phyloP scores from a whole-genome alignment of 805 yeast species.

The Limtongia smithiae region DNA sequence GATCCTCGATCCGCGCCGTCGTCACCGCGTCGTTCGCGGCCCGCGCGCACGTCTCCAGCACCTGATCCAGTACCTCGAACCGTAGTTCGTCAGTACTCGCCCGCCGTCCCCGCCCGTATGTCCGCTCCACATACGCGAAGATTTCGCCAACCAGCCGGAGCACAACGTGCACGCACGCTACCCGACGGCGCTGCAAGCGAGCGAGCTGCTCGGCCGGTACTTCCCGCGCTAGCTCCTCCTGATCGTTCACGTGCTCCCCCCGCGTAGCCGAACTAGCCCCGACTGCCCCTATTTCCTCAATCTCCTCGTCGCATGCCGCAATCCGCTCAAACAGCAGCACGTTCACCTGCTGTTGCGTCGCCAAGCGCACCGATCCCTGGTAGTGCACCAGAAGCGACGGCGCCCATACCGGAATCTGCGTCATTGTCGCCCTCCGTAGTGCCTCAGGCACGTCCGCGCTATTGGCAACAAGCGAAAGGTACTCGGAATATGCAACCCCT shows the following conservation, averaged over 20 bases:
- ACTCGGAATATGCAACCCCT: conserved; percentile 11
- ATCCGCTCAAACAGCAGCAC: not conserved
- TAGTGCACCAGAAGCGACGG: conserved; percentile 18
- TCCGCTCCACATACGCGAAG: not conserved
- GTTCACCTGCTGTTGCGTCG: not conserved
- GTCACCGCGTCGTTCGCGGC: not conserved
- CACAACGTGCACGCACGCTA: not conserved
- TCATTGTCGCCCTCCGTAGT: conserved; percentile 2
- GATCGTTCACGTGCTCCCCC: not conserved
- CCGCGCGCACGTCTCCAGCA: not conserved
- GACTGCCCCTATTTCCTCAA: not conserved
- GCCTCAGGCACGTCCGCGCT: conserved; percentile 2
- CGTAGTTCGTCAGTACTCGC: not conserved
- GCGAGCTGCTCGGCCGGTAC: not conserved
- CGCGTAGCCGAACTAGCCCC: not conserved
- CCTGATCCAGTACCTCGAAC: not conserved
- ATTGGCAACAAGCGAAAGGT: conserved; percentile 1
- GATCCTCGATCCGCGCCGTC: not conserved
- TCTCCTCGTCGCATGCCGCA: not conserved
- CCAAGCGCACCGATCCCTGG: conserved; percentile 10
- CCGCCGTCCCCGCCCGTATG: not conserved
- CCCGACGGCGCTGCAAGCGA: not conserved
- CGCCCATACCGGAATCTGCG: conserved; percentile 11
- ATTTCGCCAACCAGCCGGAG: not conserved
- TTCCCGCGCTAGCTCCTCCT: too few species aligned